phyloP scores from a whole-genome alignment of 108 stramenopile genomes.

The Seminavis robusta region DNA sequence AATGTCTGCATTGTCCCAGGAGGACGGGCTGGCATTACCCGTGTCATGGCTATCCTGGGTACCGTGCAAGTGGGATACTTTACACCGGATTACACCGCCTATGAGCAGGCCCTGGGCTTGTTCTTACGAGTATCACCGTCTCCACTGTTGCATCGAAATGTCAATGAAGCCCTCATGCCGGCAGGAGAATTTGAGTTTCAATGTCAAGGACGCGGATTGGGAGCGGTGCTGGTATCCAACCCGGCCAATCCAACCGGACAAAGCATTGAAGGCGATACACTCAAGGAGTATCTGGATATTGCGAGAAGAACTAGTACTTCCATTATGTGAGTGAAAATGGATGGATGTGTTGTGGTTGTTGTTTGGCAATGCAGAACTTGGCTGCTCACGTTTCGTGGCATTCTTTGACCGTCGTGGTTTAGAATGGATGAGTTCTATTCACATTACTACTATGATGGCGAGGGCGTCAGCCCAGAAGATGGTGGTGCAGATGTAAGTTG shows the following conservation, averaged over 20 bases:
- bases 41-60: slow-evolving; percentile 41
- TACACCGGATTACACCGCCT: slow-evolving; percentile 47
- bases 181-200: slow-evolving; percentile 38
- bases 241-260: slow-evolving; percentile 38
- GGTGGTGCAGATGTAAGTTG: slow-evolving; percentile 34
- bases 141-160: slow-evolving; percentile 30
- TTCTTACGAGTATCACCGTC: slow-evolving; percentile 36
- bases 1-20: slow-evolving; percentile 54
- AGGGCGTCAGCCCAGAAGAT: slow-evolving; percentile 30
- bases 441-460: slow-evolving; percentile 50
- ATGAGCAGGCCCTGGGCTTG: slow-evolving; percentile 37
- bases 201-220: slow-evolving; percentile 28
- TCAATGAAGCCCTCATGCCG: slow-evolving; percentile 30
- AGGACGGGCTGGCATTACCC: slow-evolving; percentile 39
- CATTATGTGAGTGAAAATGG: slow-evolving; percentile 11
- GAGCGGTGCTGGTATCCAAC: slow-evolving; percentile 30
- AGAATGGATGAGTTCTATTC: slow-evolving; percentile 52
- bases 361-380: slow-evolving; percentile 2
- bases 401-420: too few species aligned
- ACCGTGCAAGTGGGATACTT: slow-evolving; percentile 39
- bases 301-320: slow-evolving; percentile 19
- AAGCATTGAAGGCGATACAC: slow-evolving; percentile 26
- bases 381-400: too few species aligned
- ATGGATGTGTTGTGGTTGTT: background rate
- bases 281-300: slow-evolving; percentile 25